Base-by-base conservation (phyloP, 495 filamentous ascomycete species). In the Niebla homalea region DNA sequence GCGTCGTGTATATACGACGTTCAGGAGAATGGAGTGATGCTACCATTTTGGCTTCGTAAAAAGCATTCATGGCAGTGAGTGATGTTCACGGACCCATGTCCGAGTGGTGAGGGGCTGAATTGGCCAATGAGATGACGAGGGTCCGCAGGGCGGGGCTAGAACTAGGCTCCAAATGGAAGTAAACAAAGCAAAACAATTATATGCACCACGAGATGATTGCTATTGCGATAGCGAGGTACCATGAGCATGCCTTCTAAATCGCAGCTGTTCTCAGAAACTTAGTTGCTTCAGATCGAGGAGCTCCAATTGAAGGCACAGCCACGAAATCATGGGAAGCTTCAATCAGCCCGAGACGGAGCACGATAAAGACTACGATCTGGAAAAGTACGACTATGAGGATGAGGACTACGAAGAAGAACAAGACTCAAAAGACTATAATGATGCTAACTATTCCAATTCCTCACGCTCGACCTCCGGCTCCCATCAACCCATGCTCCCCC, bases 401-500 rank as follows among this genome's bases (percentile, higher is more conserved):
- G 61, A 61, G 21, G 69, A 74, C 43, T 62, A 65, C 43, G 68
- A 70, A 15, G 61, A 64, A 44, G 66, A 66, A 45, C 67, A 66
- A 43, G 64, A 67, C 67, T 68, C 10, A 57, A 1, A 11, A 46
- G 48, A 3, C 39, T 29, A 11, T 53, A 44, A 21, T 67, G 70
- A 20, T 32, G 29, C 29, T 2, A 7, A 11, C 29, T 66, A 68
- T 39, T 67, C 69, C 1, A 62, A 51, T 23, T 62, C 63, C 46
- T 74, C 73, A 4, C 68, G 72, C 49, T 62, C 70, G 10, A 75
- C 72, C 20, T 78, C 72, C 10, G 67, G 63, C 19, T 80, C 79
- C 22, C 67, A 75, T 45, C 69, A 72, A 21, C 75, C 75, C 16
- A 79, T 84, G 68, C 58, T 79, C 36, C 70, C 67, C 26, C 73